A percentile compares a stretch with the other conserved stretches of the same genome.
Evolutionary conservation across 768 basidiomycete genomes (phyloP).

Genomic region (Lactifluus echinatus): DNA sequence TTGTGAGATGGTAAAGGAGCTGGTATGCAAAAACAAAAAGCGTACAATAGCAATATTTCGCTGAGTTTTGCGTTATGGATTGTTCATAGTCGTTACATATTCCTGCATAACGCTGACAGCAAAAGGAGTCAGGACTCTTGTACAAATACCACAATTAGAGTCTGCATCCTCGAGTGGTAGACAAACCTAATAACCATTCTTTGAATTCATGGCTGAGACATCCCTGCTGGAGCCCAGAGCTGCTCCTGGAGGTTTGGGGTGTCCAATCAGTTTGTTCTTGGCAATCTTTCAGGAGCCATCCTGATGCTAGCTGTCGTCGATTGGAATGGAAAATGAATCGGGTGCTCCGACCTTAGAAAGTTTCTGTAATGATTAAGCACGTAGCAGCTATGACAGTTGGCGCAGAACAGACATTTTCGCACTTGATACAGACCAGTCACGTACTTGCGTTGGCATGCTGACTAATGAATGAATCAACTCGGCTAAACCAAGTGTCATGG

Average conservation of each 20-base stretch:
- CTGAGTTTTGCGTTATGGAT: constrained; percentile 74
- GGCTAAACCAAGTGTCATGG: neutral
- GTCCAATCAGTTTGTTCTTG: constrained; percentile 72
- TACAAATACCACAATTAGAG: neutral
- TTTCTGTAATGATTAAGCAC: constrained; percentile 47
- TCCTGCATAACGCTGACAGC: constrained; percentile 67
- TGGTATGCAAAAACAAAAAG: constrained; percentile 6
- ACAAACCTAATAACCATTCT: constrained; percentile 68
- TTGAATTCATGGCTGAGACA: constrained; percentile 42
- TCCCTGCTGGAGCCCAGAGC: constrained; percentile 15
- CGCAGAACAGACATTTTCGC: constrained; percentile 46
- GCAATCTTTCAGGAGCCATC: constrained; percentile 73
- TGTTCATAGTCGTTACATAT: constrained; percentile 88
- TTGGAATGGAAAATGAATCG: constrained; percentile 77
- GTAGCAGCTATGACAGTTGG: constrained; percentile 10
- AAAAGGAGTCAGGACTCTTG: constrained; percentile 19
- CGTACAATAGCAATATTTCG: constrained; percentile 84
- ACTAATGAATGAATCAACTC: neutral
- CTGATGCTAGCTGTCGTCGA: constrained; percentile 64
- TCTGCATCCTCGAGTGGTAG: neutral
- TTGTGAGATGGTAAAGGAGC: neutral
- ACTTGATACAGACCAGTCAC: constrained; percentile 64
- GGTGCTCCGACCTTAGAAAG: constrained; percentile 84
- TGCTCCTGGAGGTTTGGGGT: constrained; percentile 32
- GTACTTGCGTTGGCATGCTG: neutral